A percentile compares a stretch with the other conserved stretches of the same genome.
phyloP scores from a whole-genome alignment of 345 rosid genomes.

The Camelina sativa region DNA sequence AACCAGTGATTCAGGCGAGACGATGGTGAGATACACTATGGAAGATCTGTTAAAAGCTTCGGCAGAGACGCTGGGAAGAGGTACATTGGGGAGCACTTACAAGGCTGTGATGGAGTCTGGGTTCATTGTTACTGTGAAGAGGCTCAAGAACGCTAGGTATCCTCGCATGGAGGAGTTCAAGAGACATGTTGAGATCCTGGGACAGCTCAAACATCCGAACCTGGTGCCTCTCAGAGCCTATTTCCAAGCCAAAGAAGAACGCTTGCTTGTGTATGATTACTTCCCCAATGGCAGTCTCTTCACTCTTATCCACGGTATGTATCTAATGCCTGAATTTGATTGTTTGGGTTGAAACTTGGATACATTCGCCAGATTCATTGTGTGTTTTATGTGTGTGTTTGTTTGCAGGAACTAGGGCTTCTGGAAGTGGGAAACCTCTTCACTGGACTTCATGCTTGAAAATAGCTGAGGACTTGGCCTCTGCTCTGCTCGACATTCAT shows the following conservation, averaged over 20 bases:
- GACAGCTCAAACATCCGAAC: conserved; percentile 78
- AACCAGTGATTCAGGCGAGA: conserved; percentile 46
- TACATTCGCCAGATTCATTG: conserved; percentile 5
- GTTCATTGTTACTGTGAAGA: conserved; percentile 92
- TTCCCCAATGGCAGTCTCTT: conserved; percentile 97
- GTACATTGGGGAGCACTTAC: conserved; percentile 87
- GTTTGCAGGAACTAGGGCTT: conserved; percentile 72
- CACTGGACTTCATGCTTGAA: conserved; percentile 99
- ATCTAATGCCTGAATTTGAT: not conserved
- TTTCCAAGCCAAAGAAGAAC: conserved; percentile 94
- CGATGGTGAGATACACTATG: conserved; percentile 69
- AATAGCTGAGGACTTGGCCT: conserved; percentile 95
- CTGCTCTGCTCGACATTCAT: conserved; percentile 84
- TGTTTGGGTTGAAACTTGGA: not conserved
- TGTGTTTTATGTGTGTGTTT: conserved; percentile 17
- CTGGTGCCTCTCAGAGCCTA: conserved; percentile 89
- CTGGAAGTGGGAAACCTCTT: conserved; percentile 93
- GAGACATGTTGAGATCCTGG: conserved; percentile 76
- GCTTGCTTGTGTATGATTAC: conserved; percentile 88
- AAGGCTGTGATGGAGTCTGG: conserved; percentile 97
- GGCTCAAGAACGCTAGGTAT: conserved; percentile 78
- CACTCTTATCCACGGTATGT: conserved; percentile 92
- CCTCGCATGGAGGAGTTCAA: conserved; percentile 77
- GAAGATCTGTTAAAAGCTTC: conserved; percentile 92
- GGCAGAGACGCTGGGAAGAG: conserved; percentile 91